Evolutionary conservation across 176 grass and related monocot genomes (phyloP).

Genomic region (Carex scoparia): DNA sequence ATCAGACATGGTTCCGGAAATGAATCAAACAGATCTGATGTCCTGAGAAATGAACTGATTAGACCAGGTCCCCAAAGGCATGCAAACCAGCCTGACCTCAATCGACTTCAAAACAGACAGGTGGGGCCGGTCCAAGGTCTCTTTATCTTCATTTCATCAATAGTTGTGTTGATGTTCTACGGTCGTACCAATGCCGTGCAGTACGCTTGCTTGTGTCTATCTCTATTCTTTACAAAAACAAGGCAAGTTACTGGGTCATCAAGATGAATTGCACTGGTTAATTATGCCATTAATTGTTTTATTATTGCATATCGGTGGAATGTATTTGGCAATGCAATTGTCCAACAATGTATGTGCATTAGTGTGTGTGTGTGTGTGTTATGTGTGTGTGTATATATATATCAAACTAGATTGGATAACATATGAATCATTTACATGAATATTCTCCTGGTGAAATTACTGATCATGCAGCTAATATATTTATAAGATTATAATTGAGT

Average conservation of each 20-base stretch:
- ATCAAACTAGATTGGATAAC: background rate
- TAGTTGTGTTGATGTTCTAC: conserved; percentile 7
- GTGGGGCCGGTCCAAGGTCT: background rate
- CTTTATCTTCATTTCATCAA: conserved; percentile 13
- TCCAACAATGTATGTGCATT: background rate
- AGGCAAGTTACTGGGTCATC: background rate
- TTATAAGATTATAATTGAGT: background rate
- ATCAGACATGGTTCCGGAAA: background rate
- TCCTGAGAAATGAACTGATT: background rate
- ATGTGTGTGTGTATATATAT: background rate
- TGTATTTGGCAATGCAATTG: background rate
- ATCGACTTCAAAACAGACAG: background rate
- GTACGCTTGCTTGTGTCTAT: conserved; percentile 9
- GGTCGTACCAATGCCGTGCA: background rate
- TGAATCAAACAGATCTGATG: background rate
- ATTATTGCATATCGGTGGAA: background rate
- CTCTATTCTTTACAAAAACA: background rate
- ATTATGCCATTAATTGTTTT: background rate
- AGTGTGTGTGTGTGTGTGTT: too few relatives aligned
- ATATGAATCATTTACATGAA: background rate
- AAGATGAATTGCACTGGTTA: background rate
- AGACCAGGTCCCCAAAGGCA: background rate
- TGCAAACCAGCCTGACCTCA: background rate
- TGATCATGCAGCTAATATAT: background rate
- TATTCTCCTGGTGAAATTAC: background rate